Evolutionary conservation across 1,284 basidiomycete genomes (phyloP), one percentile per base, ranked within the genome.

Genomic region (Anthracocystis setariae): DNA sequence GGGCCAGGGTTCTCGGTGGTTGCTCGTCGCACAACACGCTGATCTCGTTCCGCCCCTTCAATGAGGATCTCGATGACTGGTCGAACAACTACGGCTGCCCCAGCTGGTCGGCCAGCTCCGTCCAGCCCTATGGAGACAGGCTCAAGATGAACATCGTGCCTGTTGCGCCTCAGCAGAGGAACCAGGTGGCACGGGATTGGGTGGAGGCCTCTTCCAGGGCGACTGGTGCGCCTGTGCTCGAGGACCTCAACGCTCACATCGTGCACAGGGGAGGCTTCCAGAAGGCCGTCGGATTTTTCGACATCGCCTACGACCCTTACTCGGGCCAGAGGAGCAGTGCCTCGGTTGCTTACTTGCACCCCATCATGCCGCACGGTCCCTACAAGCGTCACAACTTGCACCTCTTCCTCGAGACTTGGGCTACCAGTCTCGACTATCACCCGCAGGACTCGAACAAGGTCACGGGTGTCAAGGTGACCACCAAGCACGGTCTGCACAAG

Each of bases 1-100:
- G 83, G 24, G 83, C 83, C 0, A 61, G 67, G 8, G 82, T 84
- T 9, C 73, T 84, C 12, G 83, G 83, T 25, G 83, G 83, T 33
- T 84, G 83, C 67, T 79, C 76, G 17, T 81, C 79, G 45, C 83
- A 84, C 77, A 84, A 84, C 70, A 84, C 83, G 23, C 70, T 83
- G 32, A 84, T 84, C 63, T 82, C 79, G 42, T 84, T 84, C 73
- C 69, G 81, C 23, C 83, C 83, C 10, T 82, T 84, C 59, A 80
- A 81, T 45, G 80, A 67, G 56, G 83, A 84, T 45, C 64, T 84
- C 35, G 82, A 83, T 56, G 73, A 75, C 37, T 84, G 83, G 83
- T 73, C 78, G 10, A 66, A 77, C 56, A 72, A 79, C 51, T 64
- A 76, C 48, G 81, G 71, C 18, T 81, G 80, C 54, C 76, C 77